These are phyloP conservation scores for Termitomyces sp. DNA, from an alignment of 768 basidiomycete species.

Conservation along the genomic window DNA sequence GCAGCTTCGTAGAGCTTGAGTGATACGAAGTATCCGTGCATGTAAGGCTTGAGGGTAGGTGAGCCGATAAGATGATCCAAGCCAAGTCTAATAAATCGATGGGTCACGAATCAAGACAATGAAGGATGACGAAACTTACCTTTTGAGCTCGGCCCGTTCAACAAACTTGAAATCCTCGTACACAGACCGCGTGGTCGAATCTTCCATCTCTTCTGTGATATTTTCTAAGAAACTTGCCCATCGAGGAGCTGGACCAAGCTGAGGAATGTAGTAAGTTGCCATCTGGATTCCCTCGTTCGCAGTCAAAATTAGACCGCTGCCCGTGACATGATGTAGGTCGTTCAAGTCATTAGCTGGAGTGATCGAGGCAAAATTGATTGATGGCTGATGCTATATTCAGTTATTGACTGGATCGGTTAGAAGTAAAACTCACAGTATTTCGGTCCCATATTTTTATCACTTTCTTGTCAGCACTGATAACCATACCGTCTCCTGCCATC, in stretches of 20 bases:
- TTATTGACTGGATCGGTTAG: not conserved
- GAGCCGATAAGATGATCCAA: conserved; percentile 93
- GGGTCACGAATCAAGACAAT: not conserved
- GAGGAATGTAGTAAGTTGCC: conserved; percentile 91
- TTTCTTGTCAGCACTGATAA: conserved; percentile 92
- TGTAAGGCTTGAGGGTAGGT: conserved; percentile 94
- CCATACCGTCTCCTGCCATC: conserved; percentile 83
- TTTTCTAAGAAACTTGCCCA: conserved; percentile 99
- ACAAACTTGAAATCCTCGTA: conserved; percentile 99
- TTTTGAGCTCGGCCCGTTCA: conserved; percentile 77
- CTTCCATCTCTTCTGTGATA: conserved; percentile 98
- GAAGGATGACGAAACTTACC: conserved; percentile 42
- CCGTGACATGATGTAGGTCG: conserved; percentile 84
- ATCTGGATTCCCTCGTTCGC: conserved; percentile 98
- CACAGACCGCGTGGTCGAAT: conserved; percentile 66
- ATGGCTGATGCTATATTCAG: conserved; percentile 44
- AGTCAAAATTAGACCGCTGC: conserved; percentile 83
- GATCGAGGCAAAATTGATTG: conserved; percentile 85
- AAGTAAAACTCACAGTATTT: conserved; percentile 51
- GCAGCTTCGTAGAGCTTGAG: conserved; percentile 96
- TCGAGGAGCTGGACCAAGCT: conserved; percentile 91
- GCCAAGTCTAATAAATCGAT: conserved; percentile 58
- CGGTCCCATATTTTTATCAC: conserved; percentile 98
- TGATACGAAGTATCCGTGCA: conserved; percentile 98
- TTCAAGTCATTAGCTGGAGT: conserved; percentile 89